Percentiles rank a stretch among this genome's conserved stretches.
Evolutionary conservation across 2,329 filamentous ascomycete species (phyloP).

Genomic region (Pseudogymnoascus sp.): DNA sequence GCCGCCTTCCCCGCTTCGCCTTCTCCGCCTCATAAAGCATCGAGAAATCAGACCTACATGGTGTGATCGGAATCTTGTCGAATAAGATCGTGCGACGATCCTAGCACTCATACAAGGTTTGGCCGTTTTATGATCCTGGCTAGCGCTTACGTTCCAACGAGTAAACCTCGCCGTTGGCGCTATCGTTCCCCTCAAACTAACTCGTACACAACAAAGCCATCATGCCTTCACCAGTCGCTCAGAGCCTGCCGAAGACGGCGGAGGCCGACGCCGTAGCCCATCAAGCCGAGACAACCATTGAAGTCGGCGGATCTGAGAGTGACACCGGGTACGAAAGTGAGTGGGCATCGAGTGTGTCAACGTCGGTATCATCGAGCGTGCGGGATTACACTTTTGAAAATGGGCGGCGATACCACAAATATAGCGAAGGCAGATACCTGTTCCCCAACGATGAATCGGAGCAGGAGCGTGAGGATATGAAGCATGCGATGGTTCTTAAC

Average conservation of each 20-base stretch:
- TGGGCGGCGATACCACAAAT: conserved; percentile 48
- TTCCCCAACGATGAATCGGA: conserved; percentile 53
- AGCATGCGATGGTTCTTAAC: conserved; percentile 19
- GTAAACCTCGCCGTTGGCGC: neutral
- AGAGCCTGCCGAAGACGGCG: neutral
- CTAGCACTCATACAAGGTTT: neutral
- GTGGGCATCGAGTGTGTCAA: conserved; percentile 16
- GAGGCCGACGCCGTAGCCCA: neutral
- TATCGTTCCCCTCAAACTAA: neutral
- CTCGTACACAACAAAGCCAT: neutral
- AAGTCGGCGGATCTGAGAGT: neutral
- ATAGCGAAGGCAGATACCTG: conserved; percentile 44
- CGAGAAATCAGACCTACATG: neutral
- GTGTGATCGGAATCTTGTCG: neutral
- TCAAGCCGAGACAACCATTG: neutral
- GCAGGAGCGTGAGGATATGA: conserved; percentile 47
- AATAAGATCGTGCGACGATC: neutral
- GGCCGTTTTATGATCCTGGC: neutral
- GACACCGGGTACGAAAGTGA: conserved; percentile 11
- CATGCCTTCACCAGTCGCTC: neutral
- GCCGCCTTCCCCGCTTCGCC: neutral
- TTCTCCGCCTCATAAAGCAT: neutral
- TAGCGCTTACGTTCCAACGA: neutral
- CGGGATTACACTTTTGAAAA: conserved; percentile 47
- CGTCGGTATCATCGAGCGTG: conserved; percentile 25